These are phyloP conservation scores for Echinosophora koreensis DNA, from an alignment of 306 rosid species.

Conservation along the genomic window DNA sequence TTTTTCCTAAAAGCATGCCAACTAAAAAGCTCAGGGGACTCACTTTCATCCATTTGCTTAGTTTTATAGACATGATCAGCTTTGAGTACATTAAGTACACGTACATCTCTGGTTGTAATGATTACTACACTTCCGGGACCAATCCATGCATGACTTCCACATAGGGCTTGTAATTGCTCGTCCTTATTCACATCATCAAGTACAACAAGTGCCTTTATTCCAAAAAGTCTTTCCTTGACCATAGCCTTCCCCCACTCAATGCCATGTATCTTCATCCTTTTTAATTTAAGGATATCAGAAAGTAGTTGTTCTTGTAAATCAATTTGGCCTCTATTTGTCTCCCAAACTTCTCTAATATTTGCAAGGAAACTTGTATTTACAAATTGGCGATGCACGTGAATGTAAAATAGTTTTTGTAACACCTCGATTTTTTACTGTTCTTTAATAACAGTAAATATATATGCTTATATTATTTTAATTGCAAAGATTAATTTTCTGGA, in stretches of 20 bases:
- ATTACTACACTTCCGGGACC: conserved; percentile 44
- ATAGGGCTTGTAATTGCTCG: neutral
- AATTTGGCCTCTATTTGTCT: neutral
- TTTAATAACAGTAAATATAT: too few relatives aligned
- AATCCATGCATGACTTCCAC: conserved; percentile 16
- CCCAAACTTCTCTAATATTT: neutral
- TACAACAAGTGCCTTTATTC: conserved; percentile 9
- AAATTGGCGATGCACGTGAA: neutral
- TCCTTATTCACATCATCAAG: conserved; percentile 36
- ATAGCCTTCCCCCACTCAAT: neutral
- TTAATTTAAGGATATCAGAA: neutral
- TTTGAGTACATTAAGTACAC: neutral
- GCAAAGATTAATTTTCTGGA: too few relatives aligned
- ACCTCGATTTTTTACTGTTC: too few relatives aligned
- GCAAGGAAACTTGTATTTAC: conserved; percentile 1
- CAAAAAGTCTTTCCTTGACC: neutral
- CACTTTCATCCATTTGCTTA: conserved; percentile 6
- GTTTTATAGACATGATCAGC: neutral
- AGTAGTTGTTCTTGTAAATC: conserved; percentile 30
- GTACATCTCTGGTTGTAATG: conserved; percentile 41
- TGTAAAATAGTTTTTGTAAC: too few relatives aligned
- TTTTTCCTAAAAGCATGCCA: conserved; percentile 46
- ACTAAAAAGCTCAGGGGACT: conserved; percentile 44
- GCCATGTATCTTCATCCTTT: neutral
- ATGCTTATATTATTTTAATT: too few relatives aligned